phyloP scores from a whole-genome alignment of 2,329 filamentous ascomycete genomes.

The Herpotrichia juniperi region DNA sequence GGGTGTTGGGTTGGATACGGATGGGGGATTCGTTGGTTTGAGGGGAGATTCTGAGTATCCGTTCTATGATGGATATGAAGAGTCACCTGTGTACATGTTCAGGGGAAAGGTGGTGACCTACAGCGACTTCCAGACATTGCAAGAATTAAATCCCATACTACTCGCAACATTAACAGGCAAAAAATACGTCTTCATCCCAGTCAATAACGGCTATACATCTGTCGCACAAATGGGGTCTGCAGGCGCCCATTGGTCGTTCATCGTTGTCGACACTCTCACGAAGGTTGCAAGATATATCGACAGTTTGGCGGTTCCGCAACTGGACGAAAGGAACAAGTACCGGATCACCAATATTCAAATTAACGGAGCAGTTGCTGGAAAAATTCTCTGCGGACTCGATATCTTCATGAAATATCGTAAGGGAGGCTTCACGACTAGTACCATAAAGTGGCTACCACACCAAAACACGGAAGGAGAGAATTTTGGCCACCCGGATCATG shows the following conservation, averaged over 20 bases:
- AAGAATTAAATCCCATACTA: background rate
- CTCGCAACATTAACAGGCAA: background rate
- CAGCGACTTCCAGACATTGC: background rate
- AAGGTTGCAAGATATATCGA: background rate
- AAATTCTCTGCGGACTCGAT: slow-evolving; percentile 1
- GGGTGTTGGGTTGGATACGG: background rate
- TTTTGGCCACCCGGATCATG: background rate
- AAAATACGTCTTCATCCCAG: background rate
- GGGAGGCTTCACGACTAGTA: background rate
- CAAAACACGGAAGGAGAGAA: background rate
- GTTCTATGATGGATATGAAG: background rate
- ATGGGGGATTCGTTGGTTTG: background rate
- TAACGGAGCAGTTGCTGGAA: background rate
- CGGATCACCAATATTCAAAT: background rate
- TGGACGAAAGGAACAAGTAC: too few relatives aligned
- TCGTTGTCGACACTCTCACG: background rate
- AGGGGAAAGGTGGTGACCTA: background rate
- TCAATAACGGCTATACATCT: background rate
- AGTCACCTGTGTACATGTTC: background rate
- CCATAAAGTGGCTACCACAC: background rate
- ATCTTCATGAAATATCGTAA: background rate
- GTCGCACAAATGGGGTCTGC: background rate
- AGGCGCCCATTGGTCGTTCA: background rate
- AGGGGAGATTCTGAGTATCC: background rate
- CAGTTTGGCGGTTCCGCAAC: background rate